Evolutionary conservation across 2,329 filamentous ascomycete genomes (phyloP).

Genomic region (Nemania sp.): DNA sequence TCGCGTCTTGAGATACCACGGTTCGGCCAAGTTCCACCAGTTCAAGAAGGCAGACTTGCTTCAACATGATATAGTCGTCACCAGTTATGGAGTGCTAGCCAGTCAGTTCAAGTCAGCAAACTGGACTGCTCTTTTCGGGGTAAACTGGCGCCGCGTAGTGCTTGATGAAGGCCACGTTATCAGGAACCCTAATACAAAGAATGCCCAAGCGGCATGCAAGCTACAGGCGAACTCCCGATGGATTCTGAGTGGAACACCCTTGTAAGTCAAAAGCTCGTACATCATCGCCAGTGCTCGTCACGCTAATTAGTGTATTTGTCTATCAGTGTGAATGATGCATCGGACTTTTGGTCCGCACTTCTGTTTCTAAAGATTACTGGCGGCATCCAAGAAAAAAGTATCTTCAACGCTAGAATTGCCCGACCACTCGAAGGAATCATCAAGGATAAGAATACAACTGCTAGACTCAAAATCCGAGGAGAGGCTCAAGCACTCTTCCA

Average conservation of each 20-base stretch:
- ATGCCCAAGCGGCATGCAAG: constrained; percentile 68
- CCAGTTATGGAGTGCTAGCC: constrained; percentile 78
- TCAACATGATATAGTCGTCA: constrained; percentile 77
- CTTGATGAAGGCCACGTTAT: constrained; percentile 85
- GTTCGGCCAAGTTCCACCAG: constrained; percentile 39
- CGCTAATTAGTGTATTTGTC: constrained; percentile 36
- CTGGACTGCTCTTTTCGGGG: constrained; percentile 46
- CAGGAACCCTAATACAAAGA: constrained; percentile 75
- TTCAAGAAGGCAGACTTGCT: constrained; percentile 53
- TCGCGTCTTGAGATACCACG: constrained; percentile 76
- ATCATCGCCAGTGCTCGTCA: background rate
- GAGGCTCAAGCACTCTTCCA: constrained; percentile 70
- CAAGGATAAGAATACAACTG: constrained; percentile 20
- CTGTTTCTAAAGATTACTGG: constrained; percentile 78
- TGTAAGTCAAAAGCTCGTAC: constrained; percentile 49
- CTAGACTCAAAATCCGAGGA: constrained; percentile 49
- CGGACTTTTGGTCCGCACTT: constrained; percentile 79
- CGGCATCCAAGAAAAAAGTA: constrained; percentile 70
- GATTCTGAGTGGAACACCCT: constrained; percentile 81
- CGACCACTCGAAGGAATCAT: constrained; percentile 58
- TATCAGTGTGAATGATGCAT: constrained; percentile 72
- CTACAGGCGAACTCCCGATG: constrained; percentile 75
- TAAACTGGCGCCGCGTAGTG: constrained; percentile 78
- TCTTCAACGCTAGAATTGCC: constrained; percentile 75
- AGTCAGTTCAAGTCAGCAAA: constrained; percentile 63